Base-by-base conservation (phyloP, 2,329 filamentous ascomycete genomes). In the Cladosporium sp. region DNA sequence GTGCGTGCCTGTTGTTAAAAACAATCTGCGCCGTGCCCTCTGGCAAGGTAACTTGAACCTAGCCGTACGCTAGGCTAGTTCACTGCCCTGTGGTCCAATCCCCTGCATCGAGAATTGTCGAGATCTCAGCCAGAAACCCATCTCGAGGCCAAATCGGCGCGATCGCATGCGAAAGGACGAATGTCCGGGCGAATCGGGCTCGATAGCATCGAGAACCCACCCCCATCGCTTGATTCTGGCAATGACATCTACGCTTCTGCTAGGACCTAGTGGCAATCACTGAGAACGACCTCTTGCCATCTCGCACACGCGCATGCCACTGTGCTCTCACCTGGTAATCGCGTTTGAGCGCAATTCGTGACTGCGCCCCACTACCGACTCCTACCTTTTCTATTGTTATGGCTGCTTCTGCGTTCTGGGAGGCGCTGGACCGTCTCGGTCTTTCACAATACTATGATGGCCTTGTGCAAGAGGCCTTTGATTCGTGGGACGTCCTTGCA, bases 401-500 rank as follows among this genome's bases (percentile, higher is more conserved):
- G 62, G 16, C 56, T 44, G 28, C 37, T 28, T 58, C 84, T 83
- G 84, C 87, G 77, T 82, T 95, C 73, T 85, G 83, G 70, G 79
- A 83, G 44, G 85, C 89, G 70, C 88, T 94, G 76, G 84, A 86
- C 79, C 89, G 91, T 83, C 83, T 94, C 82, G 91, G 91, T 75
- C 84, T 95, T 77, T 83, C 86, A 79, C 90, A 93, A 79, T 94
- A 95, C 80, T 85, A 91, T 67, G 84, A 89, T 70, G 80, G 83
- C 65, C 91, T 95, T 72, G 76, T 91, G 52, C 87, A 91, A 62
- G 91, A 94, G 78, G 91, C 91, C 3, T 95, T 95, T 76, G 91
- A 95, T 77, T 88, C 88, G 12, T 94, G 91, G 91, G 90, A 92
- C 37, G 93, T 89, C 0, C 88, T 94, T 64, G 82, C 93, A 60